Base-by-base conservation (phyloP, 2,329 filamentous ascomycete genomes). In the Daldinia eschscholtzii region DNA sequence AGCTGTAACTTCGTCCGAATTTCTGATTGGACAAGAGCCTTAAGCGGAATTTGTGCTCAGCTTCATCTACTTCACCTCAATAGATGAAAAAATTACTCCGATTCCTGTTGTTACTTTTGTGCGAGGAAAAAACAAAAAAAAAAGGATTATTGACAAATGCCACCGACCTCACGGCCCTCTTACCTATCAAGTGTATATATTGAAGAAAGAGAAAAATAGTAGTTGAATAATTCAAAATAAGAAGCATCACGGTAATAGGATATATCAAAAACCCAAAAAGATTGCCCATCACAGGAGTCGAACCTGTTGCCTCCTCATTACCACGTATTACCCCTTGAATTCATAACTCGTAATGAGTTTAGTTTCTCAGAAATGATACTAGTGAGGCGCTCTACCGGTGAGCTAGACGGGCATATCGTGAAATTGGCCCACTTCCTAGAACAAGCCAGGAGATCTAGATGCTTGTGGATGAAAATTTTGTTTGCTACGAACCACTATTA, bases 341-440 rank as follows among this genome's bases (percentile, higher is more conserved):
- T 41, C 42, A 33, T 1, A 33, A 52, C 46, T 33, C 46, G 6
- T 52, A 18, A 52, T 18, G 26, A 33, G 7, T 12, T 48, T 52
- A 52, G 26, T 28, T 33, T 9, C 15, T 52, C 33, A 7, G 26
- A 33, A 18, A 15, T 52, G 3, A 33, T 65, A 68, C 62, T 69
- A 66, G 63, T 68, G 65, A 64, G 64, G 67, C 67, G 67, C 67
- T 67, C 67, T 70, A 70, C 67, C 67, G 67, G 39, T 70, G 67
- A 70, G 64, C 64, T 70, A 70, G 67, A 66, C 67, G 67, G 67
- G 67, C 67, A 57, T n/a, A 30, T 60, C 23, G 30, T 39, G 13
- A 13, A 57, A 30, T 4, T 15, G 35, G 39, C 23, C 57, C 62
- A 60, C 62, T 55, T n/a, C 15, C 28, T 18, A 52, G 2, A 42